Conservation (phyloP, 1,284 basidiomycete species). For the Microbotryum intermedium region DNA sequence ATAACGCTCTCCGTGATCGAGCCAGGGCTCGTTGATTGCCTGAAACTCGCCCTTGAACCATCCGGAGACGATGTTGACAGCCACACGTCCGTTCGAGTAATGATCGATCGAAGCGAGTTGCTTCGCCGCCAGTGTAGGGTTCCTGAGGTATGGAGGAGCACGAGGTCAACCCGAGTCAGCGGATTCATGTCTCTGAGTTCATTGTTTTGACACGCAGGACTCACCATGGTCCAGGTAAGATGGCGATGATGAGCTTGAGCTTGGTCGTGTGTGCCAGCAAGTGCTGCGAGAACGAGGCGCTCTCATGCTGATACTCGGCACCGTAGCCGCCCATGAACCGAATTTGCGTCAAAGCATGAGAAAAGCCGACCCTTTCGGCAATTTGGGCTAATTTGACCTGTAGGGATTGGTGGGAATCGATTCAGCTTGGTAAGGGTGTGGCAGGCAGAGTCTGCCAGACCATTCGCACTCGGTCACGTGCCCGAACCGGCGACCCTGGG, state of each 20-base stretch:
- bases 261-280: constrained; percentile 14
- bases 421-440: no score
- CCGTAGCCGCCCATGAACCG: constrained; percentile 19
- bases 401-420: neutral
- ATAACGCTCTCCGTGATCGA: constrained; percentile 20
- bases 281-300: constrained; percentile 17
- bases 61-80: constrained; percentile 20
- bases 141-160: neutral
- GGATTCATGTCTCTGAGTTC: neutral
- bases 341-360: constrained; percentile 18
- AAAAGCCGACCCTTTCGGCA: constrained; percentile 12
- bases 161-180: neutral
- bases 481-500: no score
- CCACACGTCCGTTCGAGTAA: constrained; percentile 12
- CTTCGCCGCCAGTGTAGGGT: constrained; percentile 19
- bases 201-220: neutral
- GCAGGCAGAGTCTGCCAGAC: no score
- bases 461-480: no score
- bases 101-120: constrained; percentile 10
- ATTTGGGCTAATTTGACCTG: constrained; percentile 16
- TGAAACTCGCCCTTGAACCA: constrained; percentile 19
- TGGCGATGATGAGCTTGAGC: constrained; percentile 16
- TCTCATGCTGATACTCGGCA: constrained; percentile 20
- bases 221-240: constrained; percentile 18
- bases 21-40: constrained; percentile 14